These are phyloP conservation scores for Solanum clarkiae DNA, from an alignment of 257 asterid species.

Conservation along the genomic window DNA sequence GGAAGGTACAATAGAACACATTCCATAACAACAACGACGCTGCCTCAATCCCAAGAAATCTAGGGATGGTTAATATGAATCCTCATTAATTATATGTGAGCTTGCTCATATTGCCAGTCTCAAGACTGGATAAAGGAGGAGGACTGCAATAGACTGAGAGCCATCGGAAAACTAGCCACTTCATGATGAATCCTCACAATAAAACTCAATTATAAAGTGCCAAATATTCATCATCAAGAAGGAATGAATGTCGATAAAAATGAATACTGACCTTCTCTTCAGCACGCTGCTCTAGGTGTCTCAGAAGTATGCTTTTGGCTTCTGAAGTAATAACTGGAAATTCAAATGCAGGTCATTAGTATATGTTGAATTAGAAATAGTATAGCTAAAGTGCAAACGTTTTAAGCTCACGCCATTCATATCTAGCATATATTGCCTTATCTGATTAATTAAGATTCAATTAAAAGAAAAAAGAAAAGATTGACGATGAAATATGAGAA, in stretches of 20 bases:
- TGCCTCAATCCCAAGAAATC: neutral
- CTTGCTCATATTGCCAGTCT: neutral
- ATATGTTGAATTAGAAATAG: neutral
- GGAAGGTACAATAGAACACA: neutral
- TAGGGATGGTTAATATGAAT: neutral
- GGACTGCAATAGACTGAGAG: neutral
- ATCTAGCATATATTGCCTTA: neutral
- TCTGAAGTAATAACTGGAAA: slow-evolving; percentile 27
- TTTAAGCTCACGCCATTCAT: neutral
- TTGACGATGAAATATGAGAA: neutral
- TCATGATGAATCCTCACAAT: neutral
- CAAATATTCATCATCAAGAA: neutral
- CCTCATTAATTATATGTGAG: neutral
- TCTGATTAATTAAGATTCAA: neutral
- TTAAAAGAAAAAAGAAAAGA: neutral
- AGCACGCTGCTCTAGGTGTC: slow-evolving; percentile 25
- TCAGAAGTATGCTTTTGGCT: slow-evolving; percentile 20
- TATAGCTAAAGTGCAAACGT: neutral
- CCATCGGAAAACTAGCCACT: neutral
- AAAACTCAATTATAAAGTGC: neutral
- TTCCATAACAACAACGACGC: neutral
- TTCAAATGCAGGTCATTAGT: neutral
- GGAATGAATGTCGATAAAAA: neutral
- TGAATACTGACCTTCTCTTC: slow-evolving; percentile 23
- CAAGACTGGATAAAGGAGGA: neutral